phyloP scores from a whole-genome alignment of 2,329 filamentous ascomycete species.

The Fusarium longipes region DNA sequence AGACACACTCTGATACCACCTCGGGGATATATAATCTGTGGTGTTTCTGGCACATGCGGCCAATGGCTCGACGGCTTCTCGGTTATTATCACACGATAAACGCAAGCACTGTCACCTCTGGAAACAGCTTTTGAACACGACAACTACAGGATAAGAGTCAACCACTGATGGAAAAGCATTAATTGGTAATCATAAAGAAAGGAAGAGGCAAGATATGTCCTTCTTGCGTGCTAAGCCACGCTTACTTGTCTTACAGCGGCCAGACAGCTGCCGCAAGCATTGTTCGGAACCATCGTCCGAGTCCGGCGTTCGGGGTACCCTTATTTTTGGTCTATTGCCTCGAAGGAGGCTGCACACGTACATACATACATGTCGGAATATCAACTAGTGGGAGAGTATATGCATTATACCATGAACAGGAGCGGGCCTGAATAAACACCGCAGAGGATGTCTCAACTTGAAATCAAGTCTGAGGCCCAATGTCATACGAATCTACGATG shows the following conservation, averaged over 20 bases:
- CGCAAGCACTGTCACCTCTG: background rate
- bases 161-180: constrained; percentile 23
- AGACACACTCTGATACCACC: constrained; percentile 92
- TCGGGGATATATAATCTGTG: constrained; percentile 87
- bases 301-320: constrained; percentile 36
- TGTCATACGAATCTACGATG: background rate
- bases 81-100: constrained; percentile 69
- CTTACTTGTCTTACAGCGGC: constrained; percentile 19
- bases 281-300: constrained; percentile 18
- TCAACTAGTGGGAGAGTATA: constrained; percentile 17
- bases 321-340: constrained; percentile 25
- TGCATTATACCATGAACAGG: constrained; percentile 35
- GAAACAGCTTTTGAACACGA: constrained; percentile 28
- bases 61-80: constrained; percentile 88
- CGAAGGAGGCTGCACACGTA: constrained; percentile 16
- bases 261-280: constrained; percentile 29
- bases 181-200: constrained; percentile 27
- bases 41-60: constrained; percentile 84
- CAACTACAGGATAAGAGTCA: constrained; percentile 19
- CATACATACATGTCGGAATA: constrained; percentile 28
- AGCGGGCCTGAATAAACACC: constrained; percentile 33
- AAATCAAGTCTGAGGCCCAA: background rate
- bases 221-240: constrained; percentile 14
- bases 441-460: constrained; percentile 6
- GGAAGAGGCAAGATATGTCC: background rate